Conservation (phyloP, 306 rosid genomes). For the Leucaena leucocephala region DNA sequence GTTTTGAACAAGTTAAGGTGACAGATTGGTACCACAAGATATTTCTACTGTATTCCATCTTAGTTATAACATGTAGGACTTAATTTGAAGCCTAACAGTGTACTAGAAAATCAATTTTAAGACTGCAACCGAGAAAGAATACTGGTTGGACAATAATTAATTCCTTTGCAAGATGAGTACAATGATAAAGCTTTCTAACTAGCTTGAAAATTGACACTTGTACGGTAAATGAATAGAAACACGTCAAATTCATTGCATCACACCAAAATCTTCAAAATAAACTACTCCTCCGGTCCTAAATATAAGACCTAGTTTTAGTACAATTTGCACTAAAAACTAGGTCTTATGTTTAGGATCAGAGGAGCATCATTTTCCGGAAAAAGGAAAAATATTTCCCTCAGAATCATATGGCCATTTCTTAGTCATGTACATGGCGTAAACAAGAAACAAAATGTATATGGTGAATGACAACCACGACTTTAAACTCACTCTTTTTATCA, state of each 20-base stretch:
- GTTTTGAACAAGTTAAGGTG: background rate
- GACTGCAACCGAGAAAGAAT: background rate
- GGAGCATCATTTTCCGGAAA: conserved; percentile 14
- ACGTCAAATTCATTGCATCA: background rate
- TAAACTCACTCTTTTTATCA: conserved; percentile 80
- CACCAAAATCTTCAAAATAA: conserved; percentile 23
- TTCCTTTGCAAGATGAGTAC: background rate
- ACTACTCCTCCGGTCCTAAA: background rate
- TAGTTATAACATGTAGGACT: background rate
- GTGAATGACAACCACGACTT: conserved; percentile 26
- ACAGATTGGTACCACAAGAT: background rate
- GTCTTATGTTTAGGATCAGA: no score
- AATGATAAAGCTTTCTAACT: background rate
- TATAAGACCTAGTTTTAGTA: no score
- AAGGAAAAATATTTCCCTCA: background rate
- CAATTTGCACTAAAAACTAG: no score
- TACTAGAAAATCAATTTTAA: conserved; percentile 1
- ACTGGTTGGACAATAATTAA: background rate
- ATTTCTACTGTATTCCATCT: background rate
- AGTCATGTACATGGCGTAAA: background rate
- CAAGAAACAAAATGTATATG: conserved; percentile 2
- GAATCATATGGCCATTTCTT: background rate
- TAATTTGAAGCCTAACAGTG: conserved; percentile 3
- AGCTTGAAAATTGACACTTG: conserved; percentile 18
- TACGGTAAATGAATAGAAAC: conserved; percentile 9